phyloP scores from a whole-genome alignment of 2,329 filamentous ascomycete species.

The Parastagonospora avenae region DNA sequence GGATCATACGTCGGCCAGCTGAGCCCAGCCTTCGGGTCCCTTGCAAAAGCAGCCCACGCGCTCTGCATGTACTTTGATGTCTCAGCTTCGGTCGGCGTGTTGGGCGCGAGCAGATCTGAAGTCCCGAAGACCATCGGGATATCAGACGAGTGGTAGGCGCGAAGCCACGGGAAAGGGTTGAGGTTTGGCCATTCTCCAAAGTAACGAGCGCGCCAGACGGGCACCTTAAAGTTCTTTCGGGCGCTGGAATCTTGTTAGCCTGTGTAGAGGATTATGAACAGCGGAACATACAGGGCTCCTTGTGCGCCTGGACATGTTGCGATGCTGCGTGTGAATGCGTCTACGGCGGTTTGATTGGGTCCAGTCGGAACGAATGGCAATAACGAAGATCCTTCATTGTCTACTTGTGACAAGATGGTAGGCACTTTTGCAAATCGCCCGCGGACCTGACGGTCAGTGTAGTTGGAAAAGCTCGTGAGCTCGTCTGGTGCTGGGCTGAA shows the following conservation, averaged over 20 bases:
- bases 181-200: constrained; percentile 26
- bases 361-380: constrained; percentile 13
- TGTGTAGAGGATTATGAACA: background rate
- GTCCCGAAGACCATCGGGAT: constrained; percentile 35
- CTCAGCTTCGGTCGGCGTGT: constrained; percentile 27
- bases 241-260: constrained; percentile 8
- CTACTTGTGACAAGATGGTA: constrained; percentile 16
- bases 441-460: constrained; percentile 23
- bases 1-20: constrained; percentile 23
- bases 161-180: constrained; percentile 24
- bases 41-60: constrained; percentile 36
- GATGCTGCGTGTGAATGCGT: constrained; percentile 22
- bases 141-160: constrained; percentile 30
- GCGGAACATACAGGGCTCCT: constrained; percentile 14
- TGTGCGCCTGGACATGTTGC: constrained; percentile 18
- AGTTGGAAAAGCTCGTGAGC: constrained; percentile 28
- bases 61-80: constrained; percentile 40
- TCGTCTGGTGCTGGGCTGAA: constrained; percentile 32
- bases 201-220: constrained; percentile 23
- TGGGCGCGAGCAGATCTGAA: constrained; percentile 15
- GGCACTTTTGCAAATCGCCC: constrained; percentile 25
- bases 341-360: constrained; percentile 24
- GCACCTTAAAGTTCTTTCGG: constrained; percentile 17
- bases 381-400: constrained; percentile 23
- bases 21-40: constrained; percentile 31